Base-by-base conservation (phyloP, 306 rosid species). In the Vigna radiata region DNA sequence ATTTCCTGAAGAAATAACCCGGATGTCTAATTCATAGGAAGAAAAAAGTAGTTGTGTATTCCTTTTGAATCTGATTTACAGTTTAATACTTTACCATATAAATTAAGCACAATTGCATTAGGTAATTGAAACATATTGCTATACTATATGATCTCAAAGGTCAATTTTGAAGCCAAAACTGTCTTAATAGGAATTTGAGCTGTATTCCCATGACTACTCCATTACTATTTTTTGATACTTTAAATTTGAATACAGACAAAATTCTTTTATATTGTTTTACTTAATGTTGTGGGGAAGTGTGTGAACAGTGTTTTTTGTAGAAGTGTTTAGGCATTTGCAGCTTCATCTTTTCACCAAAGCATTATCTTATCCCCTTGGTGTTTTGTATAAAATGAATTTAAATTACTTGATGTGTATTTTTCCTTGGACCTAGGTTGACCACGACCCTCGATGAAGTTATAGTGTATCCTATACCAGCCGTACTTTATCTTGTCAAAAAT, bases 381-480 rank as follows among this genome's bases (percentile, higher is more conserved):
- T 61, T 76, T 50, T 54, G 39, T 55, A 7, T 33, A 73, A 48
- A 72, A 39, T 77, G 68, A 53, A 36, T 62, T 76, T 55, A 33
- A 55, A 55, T 63, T 56, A 56, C 69, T 71, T 21, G 70, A 14
- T 63, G 37, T 62, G 36, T 27, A 14, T 56, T 62, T 44, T 84
- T 55, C 76, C 73, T 43, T 78, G 83, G 47, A 78, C 52, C 73
- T 90, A 94, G 98, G 89, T 73, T 92, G 92, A 79, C 86, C 80
- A 89, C 97, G 17, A 89, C 96, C 12, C 55, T 89, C 46, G 91
- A 92, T 78, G 99, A 92, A 91, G 97, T 92, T 75, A 90, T 83
- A 54, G 97, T 92, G 49, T 92, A 89, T 80, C 99, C 97, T 66
- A 92, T 95, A 83, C 99, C 97, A 31, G 97, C 97, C 27, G 87